These are phyloP conservation scores for Nowakowskiella sp. DNA, from an alignment of 192 early-diverging fungal genomes.

Conservation along the genomic window DNA sequence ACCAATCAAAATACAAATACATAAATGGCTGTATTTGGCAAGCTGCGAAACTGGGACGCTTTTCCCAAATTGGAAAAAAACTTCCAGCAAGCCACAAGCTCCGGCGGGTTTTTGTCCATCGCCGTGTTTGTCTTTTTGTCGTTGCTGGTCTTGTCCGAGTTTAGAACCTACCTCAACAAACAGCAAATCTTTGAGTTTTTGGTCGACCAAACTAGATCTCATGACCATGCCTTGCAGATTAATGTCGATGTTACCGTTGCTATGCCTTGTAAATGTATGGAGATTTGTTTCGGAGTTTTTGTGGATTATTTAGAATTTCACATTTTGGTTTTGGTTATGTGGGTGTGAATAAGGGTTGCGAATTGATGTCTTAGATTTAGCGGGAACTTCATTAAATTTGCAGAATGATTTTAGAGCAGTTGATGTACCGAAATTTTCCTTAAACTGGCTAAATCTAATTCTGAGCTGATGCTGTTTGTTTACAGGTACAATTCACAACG, in stretches of 20 bases:
- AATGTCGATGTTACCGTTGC: constrained; percentile 83
- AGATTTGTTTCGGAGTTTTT: constrained; percentile 21
- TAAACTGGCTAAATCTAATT: no score
- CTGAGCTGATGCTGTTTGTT: no score
- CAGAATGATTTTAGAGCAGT: constrained; percentile 42
- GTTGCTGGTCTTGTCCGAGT: constrained; percentile 61
- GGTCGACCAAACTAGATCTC: constrained; percentile 54
- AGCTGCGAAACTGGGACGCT: no score
- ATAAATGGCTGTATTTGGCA: background rate
- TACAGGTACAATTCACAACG: no score
- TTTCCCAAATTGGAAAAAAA: constrained; percentile 84
- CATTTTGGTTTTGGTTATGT: constrained; percentile 14
- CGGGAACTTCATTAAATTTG: constrained; percentile 50
- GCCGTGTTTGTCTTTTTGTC: constrained; percentile 58
- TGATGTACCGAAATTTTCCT: no score
- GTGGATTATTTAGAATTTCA: constrained; percentile 5
- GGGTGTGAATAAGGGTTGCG: constrained; percentile 53
- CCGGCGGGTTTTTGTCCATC: constrained; percentile 66
- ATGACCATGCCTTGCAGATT: constrained; percentile 61
- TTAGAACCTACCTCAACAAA: constrained; percentile 52
- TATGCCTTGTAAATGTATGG: constrained; percentile 66
- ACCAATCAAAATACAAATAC: background rate
- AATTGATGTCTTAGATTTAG: constrained; percentile 62
- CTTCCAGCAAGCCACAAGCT: constrained; percentile 60
- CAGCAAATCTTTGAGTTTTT: constrained; percentile 69